Evolutionary conservation across 2,329 filamentous ascomycete genomes (phyloP).

Genomic region (Grosmannia huntii): DNA sequence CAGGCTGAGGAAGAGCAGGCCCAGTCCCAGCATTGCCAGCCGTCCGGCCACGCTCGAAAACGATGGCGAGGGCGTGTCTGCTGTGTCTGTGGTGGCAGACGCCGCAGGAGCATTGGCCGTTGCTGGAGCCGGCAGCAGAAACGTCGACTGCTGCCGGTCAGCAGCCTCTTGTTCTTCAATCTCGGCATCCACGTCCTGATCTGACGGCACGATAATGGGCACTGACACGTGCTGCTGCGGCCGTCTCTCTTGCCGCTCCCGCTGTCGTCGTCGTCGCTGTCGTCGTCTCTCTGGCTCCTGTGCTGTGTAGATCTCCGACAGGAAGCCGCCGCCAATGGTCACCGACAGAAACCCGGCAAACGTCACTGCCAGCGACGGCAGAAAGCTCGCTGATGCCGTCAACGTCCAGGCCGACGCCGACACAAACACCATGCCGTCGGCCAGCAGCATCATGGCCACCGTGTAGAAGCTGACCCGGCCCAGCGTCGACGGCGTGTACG

Average conservation of each 20-base stretch:
- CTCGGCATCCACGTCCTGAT: constrained; percentile 51
- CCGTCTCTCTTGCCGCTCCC: constrained; percentile 15
- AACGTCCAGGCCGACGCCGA: constrained; percentile 43
- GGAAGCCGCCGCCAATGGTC: constrained; percentile 42
- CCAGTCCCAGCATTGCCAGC: constrained; percentile 41
- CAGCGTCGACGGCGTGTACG: constrained; percentile 54
- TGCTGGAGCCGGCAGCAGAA: constrained; percentile 6
- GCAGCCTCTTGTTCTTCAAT: constrained; percentile 28
- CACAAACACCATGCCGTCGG: constrained; percentile 47
- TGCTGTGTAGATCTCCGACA: constrained; percentile 46
- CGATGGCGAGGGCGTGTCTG: constrained; percentile 17
- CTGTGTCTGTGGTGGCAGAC: constrained; percentile 12
- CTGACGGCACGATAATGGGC: constrained; percentile 48
- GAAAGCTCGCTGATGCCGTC: constrained; percentile 40
- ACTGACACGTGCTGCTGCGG: neutral
- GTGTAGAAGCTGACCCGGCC: constrained; percentile 54
- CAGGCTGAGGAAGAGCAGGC: constrained; percentile 44
- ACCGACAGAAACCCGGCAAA: constrained; percentile 43
- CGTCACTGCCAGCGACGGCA: constrained; percentile 42
- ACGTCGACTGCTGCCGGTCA: constrained; percentile 14
- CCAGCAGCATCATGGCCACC: constrained; percentile 46
- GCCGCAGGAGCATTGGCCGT: constrained; percentile 17
- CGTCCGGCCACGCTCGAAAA: constrained; percentile 45
- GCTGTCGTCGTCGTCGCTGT: constrained; percentile 22
- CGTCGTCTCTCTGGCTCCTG: constrained; percentile 45